Percentiles rank a stretch among this genome's conserved stretches.
Evolutionary conservation across 768 basidiomycete species (phyloP).

Genomic region (Candolleomyces aberdarensis): DNA sequence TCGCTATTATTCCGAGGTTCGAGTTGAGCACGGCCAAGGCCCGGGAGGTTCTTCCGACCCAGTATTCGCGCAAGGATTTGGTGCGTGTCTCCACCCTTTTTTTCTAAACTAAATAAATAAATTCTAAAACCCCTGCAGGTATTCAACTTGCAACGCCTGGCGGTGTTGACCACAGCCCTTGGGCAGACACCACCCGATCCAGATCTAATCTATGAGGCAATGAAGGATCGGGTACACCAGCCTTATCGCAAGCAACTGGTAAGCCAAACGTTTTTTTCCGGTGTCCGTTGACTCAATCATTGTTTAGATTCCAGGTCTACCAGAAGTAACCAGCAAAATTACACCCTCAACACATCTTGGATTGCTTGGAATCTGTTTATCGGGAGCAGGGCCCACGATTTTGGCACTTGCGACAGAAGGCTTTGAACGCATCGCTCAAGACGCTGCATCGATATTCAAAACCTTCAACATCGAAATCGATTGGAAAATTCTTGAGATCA

Average conservation of each 20-base stretch:
- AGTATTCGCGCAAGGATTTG: slow-evolving; percentile 87
- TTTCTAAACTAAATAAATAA: no score
- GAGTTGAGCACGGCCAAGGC: slow-evolving; percentile 97
- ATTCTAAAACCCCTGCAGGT: no score
- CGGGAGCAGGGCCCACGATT: slow-evolving; percentile 97
- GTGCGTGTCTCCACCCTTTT: slow-evolving; percentile 45
- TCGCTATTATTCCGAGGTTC: slow-evolving; percentile 93
- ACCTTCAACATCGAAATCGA: slow-evolving; percentile 76
- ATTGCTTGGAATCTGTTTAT: slow-evolving; percentile 95
- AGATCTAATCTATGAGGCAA: slow-evolving; percentile 96
- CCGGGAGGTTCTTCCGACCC: slow-evolving; percentile 78
- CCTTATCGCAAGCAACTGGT: slow-evolving; percentile 90
- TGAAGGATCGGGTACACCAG: slow-evolving; percentile 98
- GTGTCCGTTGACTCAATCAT: background rate
- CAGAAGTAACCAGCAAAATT: slow-evolving; percentile 84
- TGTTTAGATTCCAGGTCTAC: slow-evolving; percentile 90
- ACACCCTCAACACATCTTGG: slow-evolving; percentile 91
- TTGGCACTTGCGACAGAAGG: slow-evolving; percentile 87
- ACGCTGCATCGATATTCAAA: slow-evolving; percentile 73
- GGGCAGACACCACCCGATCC: slow-evolving; percentile 90
- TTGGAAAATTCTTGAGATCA: slow-evolving; percentile 82
- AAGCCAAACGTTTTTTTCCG: slow-evolving; percentile 24
- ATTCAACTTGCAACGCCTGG: slow-evolving; percentile 95
- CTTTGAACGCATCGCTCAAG: slow-evolving; percentile 83
- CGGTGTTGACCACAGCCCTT: slow-evolving; percentile 93